Base-by-base conservation (phyloP, 2,329 filamentous ascomycete genomes). In the Pseudopithomyces maydicus region DNA sequence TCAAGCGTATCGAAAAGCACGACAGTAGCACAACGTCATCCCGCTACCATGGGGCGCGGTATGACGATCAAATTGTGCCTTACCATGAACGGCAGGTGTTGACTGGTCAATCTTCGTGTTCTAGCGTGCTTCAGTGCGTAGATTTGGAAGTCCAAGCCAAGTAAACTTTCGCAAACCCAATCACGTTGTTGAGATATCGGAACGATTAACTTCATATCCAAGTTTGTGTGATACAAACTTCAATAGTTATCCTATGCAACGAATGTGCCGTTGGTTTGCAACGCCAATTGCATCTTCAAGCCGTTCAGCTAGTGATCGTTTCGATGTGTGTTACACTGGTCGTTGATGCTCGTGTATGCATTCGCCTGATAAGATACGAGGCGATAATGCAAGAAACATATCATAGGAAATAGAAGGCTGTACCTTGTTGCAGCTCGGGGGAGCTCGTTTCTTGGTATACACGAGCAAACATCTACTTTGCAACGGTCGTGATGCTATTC, bases 131-230 rank as follows among this genome's bases (percentile, higher is more conserved):
- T 51, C 36, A 17, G 42, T 50, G 22, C 23, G 36, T 20, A 42
- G 36, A 50, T 12, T 10, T 10, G n/a, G 14, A 23, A 50, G 38
- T 26, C 8, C 15, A 15, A 22, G 48, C 48, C 48, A 51, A 10
- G 48, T 51, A 43, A 51, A 38, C 48, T 35, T 35, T 51, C 48
- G 48, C 35, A 38, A 14, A 38, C 35, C 35, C 35, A 50, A 50
- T 19, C 32, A 23, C 33, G 17, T 11, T 42, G 36, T 17, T 41
- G n/a, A 23, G 8, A 10, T 12, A 29, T 42, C 48, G 48, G 38
- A 26, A 51, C 23, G 38, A 51, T 15, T 5, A 22, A 29, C 23
- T 32, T 41, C 20, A 49, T 26, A 20, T 20, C 4, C 23, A n/a
- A 49, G 35, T 10, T 12, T 50, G 35, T 29, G 22, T 17, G 35